Conservation (phyloP, 1,139 yeast genomes). For the Taphrina deformans region DNA sequence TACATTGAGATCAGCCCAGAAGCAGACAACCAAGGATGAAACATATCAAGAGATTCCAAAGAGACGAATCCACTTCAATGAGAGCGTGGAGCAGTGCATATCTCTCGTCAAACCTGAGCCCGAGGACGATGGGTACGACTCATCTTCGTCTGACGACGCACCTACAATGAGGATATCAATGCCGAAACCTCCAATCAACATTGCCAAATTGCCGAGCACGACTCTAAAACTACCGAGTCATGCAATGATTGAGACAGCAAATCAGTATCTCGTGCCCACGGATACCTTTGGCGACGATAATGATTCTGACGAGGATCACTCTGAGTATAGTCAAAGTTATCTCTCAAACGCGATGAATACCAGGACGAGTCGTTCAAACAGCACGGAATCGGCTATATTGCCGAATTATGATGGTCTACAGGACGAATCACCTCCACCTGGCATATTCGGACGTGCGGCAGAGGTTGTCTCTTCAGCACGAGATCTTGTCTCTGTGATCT, state of each 20-base stretch:
- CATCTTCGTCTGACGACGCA: slow-evolving; percentile 28
- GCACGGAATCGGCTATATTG: slow-evolving; percentile 15
- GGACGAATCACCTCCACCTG: slow-evolving; percentile 29
- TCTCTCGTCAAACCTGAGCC: slow-evolving; percentile 39
- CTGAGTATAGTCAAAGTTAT: neutral
- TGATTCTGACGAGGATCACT: slow-evolving; percentile 15
- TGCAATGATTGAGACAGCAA: neutral
- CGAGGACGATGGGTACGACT: slow-evolving; percentile 23
- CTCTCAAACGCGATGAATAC: neutral
- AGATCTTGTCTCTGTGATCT: slow-evolving; percentile 29
- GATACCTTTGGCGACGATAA: slow-evolving; percentile 21
- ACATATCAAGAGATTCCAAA: slow-evolving; percentile 42
- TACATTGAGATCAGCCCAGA: slow-evolving; percentile 31
- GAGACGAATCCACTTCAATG: slow-evolving; percentile 85
- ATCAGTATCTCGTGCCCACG: slow-evolving; percentile 5
- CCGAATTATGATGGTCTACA: slow-evolving; percentile 27
- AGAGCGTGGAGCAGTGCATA: slow-evolving; percentile 85
- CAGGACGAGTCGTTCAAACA: slow-evolving; percentile 26
- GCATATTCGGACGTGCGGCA: slow-evolving; percentile 29
- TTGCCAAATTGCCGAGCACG: slow-evolving; percentile 31
- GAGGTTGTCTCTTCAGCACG: slow-evolving; percentile 31
- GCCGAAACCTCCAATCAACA: slow-evolving; percentile 28
- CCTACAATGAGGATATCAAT: slow-evolving; percentile 32
- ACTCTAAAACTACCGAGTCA: slow-evolving; percentile 27
- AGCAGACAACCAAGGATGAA: slow-evolving; percentile 41